Percentiles rank a stretch among this genome's conserved stretches.
Evolutionary conservation across 768 basidiomycete genomes (phyloP).

Genomic region (Atractiella rhizophila): DNA sequence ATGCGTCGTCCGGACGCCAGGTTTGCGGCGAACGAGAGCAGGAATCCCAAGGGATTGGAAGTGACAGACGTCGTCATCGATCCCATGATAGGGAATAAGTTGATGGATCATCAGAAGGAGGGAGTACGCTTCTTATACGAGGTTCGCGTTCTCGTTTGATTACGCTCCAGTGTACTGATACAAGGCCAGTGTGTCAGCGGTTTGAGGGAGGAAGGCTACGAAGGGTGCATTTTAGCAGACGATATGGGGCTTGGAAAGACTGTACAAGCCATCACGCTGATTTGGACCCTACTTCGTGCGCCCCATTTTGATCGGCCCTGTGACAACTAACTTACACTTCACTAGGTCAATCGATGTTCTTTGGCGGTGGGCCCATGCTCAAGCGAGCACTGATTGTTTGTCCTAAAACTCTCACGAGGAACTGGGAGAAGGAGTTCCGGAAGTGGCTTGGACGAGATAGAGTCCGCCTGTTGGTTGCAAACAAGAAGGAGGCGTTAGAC

Average conservation of each 20-base stretch:
- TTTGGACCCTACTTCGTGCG: slow-evolving; percentile 78
- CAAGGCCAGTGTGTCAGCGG: slow-evolving; percentile 46
- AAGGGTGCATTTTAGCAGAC: slow-evolving; percentile 87
- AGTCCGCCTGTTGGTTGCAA: slow-evolving; percentile 35
- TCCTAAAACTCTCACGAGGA: slow-evolving; percentile 67
- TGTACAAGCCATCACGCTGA: slow-evolving; percentile 55
- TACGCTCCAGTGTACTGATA: neutral
- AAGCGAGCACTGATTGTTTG: slow-evolving; percentile 79
- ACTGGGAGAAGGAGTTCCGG: slow-evolving; percentile 83
- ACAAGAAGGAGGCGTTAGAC: slow-evolving; percentile 33
- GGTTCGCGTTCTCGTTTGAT: slow-evolving; percentile 16
- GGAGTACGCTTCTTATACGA: slow-evolving; percentile 67
- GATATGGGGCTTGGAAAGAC: slow-evolving; percentile 95
- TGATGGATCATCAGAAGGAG: slow-evolving; percentile 76
- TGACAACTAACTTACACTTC: neutral
- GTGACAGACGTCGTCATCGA: slow-evolving; percentile 60
- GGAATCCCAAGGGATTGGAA: slow-evolving; percentile 47
- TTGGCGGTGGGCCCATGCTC: slow-evolving; percentile 29
- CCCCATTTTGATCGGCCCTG: slow-evolving; percentile 1
- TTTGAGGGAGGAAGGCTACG: slow-evolving; percentile 55
- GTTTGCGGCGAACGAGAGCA: too few relatives aligned
- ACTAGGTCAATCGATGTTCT: slow-evolving; percentile 61
- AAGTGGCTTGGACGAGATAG: slow-evolving; percentile 49
- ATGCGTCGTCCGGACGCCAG: slow-evolving; percentile 51
- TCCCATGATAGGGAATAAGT: slow-evolving; percentile 44